Percentiles rank a stretch among this genome's conserved stretches.
Conservation (phyloP, 257 asterid species). For the Solanum chaucha region DNA sequence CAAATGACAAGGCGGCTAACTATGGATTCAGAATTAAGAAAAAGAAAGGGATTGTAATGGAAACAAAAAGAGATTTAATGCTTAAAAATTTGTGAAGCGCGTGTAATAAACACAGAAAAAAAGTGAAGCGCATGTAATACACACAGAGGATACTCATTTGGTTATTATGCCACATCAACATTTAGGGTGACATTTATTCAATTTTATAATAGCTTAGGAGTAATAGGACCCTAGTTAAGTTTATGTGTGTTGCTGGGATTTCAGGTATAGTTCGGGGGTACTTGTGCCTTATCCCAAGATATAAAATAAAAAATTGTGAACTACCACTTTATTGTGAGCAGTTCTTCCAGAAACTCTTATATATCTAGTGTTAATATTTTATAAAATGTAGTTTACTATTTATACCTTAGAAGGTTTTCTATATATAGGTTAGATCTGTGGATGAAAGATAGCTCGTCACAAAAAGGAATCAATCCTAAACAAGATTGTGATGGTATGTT, state of each 20-base stretch:
- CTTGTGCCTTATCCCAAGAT: neutral
- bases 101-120: too few species aligned
- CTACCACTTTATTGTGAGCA: neutral
- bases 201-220: neutral
- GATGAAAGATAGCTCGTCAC: neutral
- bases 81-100: neutral
- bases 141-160: neutral
- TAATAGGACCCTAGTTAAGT: neutral
- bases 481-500: neutral
- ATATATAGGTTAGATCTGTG: neutral
- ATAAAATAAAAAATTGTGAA: neutral
- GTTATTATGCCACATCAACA: neutral
- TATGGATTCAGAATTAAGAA: neutral
- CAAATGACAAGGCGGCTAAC: neutral
- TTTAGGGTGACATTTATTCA: neutral
- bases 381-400: neutral
- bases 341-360: neutral
- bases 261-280: neutral
- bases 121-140: neutral
- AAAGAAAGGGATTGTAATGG: neutral
- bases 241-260: neutral
- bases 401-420: neutral
- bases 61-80: neutral
- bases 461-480: neutral
- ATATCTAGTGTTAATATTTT: neutral